These are phyloP conservation scores for Alternaria longipes DNA, from an alignment of 2,329 filamentous ascomycete genomes.

Conservation along the genomic window DNA sequence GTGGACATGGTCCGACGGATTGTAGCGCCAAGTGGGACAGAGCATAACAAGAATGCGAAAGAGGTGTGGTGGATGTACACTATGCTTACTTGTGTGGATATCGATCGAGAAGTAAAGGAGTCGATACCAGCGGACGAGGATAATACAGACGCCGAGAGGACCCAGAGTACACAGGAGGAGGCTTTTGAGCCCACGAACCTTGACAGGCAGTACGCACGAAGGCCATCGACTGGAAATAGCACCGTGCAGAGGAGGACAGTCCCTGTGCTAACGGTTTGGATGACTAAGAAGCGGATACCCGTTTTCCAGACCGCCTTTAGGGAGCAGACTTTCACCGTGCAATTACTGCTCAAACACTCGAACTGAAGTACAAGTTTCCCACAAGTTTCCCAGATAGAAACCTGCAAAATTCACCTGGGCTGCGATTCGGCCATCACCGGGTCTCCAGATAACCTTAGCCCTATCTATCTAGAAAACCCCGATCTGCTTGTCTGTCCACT, in stretches of 20 bases:
- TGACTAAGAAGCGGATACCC: conserved; percentile 27
- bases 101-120: conserved; percentile 6
- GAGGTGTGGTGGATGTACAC: conserved; percentile 32
- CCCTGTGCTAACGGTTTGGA: conserved; percentile 35
- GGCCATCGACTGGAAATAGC: background rate
- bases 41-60: background rate
- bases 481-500: background rate
- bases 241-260: conserved; percentile 12
- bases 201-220: conserved; percentile 3
- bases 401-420: background rate
- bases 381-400: background rate
- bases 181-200: conserved; percentile 27
- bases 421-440: background rate
- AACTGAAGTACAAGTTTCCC: background rate
- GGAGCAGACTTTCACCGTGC: conserved; percentile 25
- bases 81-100: conserved; percentile 24
- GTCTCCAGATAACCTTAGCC: background rate
- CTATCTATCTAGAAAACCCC: background rate
- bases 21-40: conserved; percentile 11
- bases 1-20: conserved; percentile 31
- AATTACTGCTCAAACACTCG: conserved; percentile 8
- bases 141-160: background rate
- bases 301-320: conserved; percentile 30
- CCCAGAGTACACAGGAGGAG: conserved; percentile 14
- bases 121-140: background rate